Base-by-base conservation (phyloP, 2,329 filamentous ascomycete species). In the Hymenotorrendiella dingleyae region DNA sequence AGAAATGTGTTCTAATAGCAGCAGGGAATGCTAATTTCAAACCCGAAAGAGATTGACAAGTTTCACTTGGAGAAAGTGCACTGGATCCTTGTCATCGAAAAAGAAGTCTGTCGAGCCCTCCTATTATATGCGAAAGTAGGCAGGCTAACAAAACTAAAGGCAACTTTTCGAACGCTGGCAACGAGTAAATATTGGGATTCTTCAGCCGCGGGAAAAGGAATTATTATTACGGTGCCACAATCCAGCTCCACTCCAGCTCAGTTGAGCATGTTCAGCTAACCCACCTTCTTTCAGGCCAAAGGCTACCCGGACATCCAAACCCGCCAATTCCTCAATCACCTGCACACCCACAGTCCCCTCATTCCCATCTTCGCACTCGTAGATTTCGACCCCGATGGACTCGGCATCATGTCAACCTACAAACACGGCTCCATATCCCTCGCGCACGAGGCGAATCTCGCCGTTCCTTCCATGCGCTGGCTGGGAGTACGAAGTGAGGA, bases 261-360 rank as follows among this genome's bases (percentile, higher is more conserved):
- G n/a, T n/a, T n/a, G n/a, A n/a, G n/a, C n/a, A n/a, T 21, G 12
- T 16, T n/a, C 6, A 17, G 4, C 10, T n/a, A 11, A n/a, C 26
- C 45, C 5, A 36, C 12, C 9, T 26, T 14, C 2, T 20, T 20
- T 4, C 40, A 88, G 82, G 86, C 80, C 1, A 93, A 90, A 68
- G 87, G 87, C 2, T 93, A 88, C 56, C 86, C 87, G 0, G 87
- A 93, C 53, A 66, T 91, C 36, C 72, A 74, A 1, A 88, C 85
- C 0, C 71, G 84, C 6, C 70, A 71, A 12, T 81, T 91, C 40
- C 64, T 91, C 1, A 69, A 71, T 30, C 59, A 68, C 10, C 42
- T 88, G 1, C 70, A 74, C 27, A 59, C 54, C 0, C 62, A 60
- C 7, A 66, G 65, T 16, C 73, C 75, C 0, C 57, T 62, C 0